A percentile compares a stretch with the other conserved stretches of the same genome.
Conservation (phyloP, 305 asterid species). For the Solanum hybrid region DNA sequence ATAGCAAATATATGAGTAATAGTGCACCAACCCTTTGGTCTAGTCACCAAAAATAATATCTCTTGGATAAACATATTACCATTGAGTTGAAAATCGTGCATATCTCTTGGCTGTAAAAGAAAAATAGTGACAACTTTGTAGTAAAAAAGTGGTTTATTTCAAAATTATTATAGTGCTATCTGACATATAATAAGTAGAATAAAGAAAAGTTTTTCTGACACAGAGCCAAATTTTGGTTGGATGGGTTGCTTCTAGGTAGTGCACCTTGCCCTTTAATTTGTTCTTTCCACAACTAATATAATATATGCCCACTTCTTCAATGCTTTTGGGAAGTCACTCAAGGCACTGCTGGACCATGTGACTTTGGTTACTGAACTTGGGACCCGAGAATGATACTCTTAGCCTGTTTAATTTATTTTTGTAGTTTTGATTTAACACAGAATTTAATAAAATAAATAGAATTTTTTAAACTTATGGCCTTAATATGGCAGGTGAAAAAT, state of each 20-base stretch:
- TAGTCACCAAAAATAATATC: background rate
- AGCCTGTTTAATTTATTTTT: too few species aligned
- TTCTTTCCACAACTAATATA: background rate
- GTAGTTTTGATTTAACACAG: too few species aligned
- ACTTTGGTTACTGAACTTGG: background rate
- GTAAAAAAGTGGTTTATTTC: background rate
- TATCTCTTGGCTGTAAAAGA: background rate
- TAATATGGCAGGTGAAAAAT: too few species aligned
- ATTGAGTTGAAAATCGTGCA: background rate
- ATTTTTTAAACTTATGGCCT: too few species aligned
- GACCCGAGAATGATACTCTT: background rate
- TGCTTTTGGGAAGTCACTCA: background rate
- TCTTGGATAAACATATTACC: background rate
- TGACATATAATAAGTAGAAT: background rate
- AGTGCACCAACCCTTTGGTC: background rate
- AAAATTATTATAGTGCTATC: background rate
- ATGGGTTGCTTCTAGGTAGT: background rate
- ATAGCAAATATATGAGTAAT: background rate
- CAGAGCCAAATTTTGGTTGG: background rate
- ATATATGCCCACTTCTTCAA: background rate
- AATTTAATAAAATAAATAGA: too few species aligned
- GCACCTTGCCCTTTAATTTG: background rate
- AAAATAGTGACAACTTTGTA: background rate
- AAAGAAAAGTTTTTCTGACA: background rate
- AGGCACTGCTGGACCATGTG: background rate